Conservation (phyloP, 306 rosid genomes). For the Vigna unguiculata region DNA sequence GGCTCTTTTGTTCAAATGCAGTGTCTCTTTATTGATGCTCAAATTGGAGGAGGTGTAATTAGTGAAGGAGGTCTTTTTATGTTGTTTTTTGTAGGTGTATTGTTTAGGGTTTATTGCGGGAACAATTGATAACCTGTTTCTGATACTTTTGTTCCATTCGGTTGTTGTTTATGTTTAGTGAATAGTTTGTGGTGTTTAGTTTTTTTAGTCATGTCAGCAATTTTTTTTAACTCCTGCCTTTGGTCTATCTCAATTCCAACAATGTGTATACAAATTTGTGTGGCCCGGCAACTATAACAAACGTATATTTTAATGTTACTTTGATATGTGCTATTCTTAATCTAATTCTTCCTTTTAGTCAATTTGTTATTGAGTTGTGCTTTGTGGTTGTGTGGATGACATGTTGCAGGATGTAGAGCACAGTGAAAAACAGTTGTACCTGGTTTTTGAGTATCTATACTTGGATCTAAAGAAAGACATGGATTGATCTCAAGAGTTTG, state of each 20-base stretch:
- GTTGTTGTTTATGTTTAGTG: conserved; percentile 7
- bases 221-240: conserved; percentile 14
- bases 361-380: conserved; percentile 28
- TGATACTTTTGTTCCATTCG: background rate
- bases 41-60: conserved; percentile 26
- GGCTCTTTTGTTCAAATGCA: background rate
- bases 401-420: conserved; percentile 96
- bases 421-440: conserved; percentile 89
- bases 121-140: conserved; percentile 19
- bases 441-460: conserved; percentile 96
- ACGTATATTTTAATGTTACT: background rate
- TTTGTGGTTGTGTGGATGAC: conserved; percentile 49
- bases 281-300: background rate
- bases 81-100: background rate
- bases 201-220: background rate
- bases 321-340: conserved; percentile 6
- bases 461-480: conserved; percentile 96
- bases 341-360: background rate
- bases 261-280: conserved; percentile 5
- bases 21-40: background rate
- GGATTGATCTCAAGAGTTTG: conserved; percentile 94
- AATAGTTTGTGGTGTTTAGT: background rate
- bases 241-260: conserved; percentile 15
- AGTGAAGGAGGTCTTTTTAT: background rate
- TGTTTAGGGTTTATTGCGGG: background rate